Conservation (phyloP, 108 stramenopile species). For the Nitzschia sp. region DNA sequence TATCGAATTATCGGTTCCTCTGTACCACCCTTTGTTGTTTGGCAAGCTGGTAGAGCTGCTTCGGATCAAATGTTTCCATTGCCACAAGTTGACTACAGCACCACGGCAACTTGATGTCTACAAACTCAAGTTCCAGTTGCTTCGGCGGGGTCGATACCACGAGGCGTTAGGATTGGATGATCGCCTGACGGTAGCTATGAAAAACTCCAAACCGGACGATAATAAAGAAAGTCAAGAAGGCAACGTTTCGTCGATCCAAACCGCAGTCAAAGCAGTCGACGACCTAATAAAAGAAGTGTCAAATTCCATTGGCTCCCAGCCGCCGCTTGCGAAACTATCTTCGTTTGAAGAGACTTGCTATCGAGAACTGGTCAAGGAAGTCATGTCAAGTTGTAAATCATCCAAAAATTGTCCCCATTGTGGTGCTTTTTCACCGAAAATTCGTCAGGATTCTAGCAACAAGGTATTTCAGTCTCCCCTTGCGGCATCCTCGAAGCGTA, state of each 20-base stretch:
- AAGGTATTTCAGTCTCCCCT: slow-evolving; percentile 90
- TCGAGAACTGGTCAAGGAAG: slow-evolving; percentile 66
- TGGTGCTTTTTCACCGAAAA: slow-evolving; percentile 78
- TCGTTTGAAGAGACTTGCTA: slow-evolving; percentile 71
- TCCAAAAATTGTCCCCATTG: slow-evolving; percentile 88
- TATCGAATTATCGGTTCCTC: slow-evolving; percentile 95
- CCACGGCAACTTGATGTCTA: slow-evolving; percentile 40
- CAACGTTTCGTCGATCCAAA: slow-evolving; percentile 22
- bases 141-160: slow-evolving; percentile 50
- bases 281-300: slow-evolving; percentile 31
- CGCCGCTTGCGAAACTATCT: neutral
- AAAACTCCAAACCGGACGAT: slow-evolving; percentile 17
- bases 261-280: slow-evolving; percentile 33
- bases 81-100: slow-evolving; percentile 85
- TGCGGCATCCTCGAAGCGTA: slow-evolving; percentile 37
- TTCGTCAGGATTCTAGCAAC: slow-evolving; percentile 94
- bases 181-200: slow-evolving; percentile 38
- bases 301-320: neutral
- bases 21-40: slow-evolving; percentile 95
- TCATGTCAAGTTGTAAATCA: slow-evolving; percentile 56
- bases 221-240: slow-evolving; percentile 2
- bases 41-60: slow-evolving; percentile 71
- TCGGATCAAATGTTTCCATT: slow-evolving; percentile 90
- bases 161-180: slow-evolving; percentile 76
- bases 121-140: slow-evolving; percentile 65